phyloP scores from a whole-genome alignment of 208 protist genomes.

The Porcisia deanei region DNA sequence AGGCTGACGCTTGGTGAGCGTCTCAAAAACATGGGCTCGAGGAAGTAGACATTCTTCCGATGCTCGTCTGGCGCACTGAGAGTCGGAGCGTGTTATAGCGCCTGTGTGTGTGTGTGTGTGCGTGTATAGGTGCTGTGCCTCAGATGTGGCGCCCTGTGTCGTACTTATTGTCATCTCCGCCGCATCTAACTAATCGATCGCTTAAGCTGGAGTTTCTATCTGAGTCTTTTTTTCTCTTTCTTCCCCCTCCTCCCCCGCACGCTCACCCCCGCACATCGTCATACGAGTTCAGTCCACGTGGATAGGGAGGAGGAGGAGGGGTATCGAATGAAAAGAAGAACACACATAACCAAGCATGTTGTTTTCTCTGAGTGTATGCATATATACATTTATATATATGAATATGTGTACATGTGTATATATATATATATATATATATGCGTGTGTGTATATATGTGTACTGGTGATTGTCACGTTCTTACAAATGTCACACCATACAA shows the following conservation, averaged over 20 bases:
- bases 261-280: neutral
- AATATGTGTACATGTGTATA: neutral
- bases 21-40: constrained; percentile 38
- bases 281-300: neutral
- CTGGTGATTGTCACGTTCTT: neutral
- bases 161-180: neutral
- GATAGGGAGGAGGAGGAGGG: neutral
- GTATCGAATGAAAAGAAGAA: neutral
- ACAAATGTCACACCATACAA: neutral
- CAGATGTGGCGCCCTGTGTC: neutral
- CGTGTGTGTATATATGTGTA: neutral
- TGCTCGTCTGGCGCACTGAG: neutral
- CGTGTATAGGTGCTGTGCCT: neutral
- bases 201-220: neutral
- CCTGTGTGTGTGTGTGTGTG: neutral
- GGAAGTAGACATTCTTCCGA: neutral
- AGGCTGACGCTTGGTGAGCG: constrained; percentile 80
- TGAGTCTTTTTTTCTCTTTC: neutral
- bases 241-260: neutral
- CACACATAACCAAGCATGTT: neutral
- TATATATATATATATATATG: neutral
- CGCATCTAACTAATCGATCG: constrained; percentile 11
- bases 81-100: neutral
- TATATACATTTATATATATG: neutral
- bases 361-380: neutral